A percentile compares a stretch with the other conserved stretches of the same genome.
These are phyloP conservation scores for Sphaerobolus stellatus DNA, from an alignment of 1,284 basidiomycete species.

Conservation along the genomic window DNA sequence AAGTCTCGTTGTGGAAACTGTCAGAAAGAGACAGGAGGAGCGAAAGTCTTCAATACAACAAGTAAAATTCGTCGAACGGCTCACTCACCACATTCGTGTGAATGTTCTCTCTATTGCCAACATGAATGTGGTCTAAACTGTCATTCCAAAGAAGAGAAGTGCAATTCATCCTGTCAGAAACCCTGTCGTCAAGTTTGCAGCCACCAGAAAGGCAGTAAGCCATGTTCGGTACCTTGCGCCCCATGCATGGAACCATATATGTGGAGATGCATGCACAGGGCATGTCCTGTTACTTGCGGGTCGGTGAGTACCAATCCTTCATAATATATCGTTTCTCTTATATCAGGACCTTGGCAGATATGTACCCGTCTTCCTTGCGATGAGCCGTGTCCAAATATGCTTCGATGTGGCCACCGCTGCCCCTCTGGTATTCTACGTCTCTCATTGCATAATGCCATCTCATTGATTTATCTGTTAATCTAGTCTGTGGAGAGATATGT, in stretches of 20 bases:
- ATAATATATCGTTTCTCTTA: too few relatives aligned
- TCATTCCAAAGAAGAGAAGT: constrained; percentile 49
- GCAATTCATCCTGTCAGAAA: constrained; percentile 45
- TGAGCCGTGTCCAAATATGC: constrained; percentile 43
- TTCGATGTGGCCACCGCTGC: constrained; percentile 64
- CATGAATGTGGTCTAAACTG: constrained; percentile 56
- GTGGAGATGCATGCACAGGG: constrained; percentile 54
- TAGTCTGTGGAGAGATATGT: constrained; percentile 72
- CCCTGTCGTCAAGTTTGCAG: constrained; percentile 57
- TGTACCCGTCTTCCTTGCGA: constrained; percentile 71
- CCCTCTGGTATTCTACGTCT: constrained; percentile 52
- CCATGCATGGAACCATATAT: constrained; percentile 63
- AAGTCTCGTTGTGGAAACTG: constrained; percentile 51
- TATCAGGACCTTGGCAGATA: too few relatives aligned
- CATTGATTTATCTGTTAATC: constrained; percentile 13
- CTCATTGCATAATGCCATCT: neutral
- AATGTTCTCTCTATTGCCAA: constrained; percentile 55
- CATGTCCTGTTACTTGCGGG: constrained; percentile 66
- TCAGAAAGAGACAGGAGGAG: constrained; percentile 35
- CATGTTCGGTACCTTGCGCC: constrained; percentile 57
- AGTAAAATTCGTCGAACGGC: constrained; percentile 31
- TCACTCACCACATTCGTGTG: constrained; percentile 53
- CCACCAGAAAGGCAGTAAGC: constrained; percentile 48
- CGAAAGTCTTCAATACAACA: constrained; percentile 1
- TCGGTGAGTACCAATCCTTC: too few relatives aligned